These are phyloP conservation scores for Penicillium brevicompactum DNA, from an alignment of 2,329 filamentous ascomycete species.

Conservation along the genomic window DNA sequence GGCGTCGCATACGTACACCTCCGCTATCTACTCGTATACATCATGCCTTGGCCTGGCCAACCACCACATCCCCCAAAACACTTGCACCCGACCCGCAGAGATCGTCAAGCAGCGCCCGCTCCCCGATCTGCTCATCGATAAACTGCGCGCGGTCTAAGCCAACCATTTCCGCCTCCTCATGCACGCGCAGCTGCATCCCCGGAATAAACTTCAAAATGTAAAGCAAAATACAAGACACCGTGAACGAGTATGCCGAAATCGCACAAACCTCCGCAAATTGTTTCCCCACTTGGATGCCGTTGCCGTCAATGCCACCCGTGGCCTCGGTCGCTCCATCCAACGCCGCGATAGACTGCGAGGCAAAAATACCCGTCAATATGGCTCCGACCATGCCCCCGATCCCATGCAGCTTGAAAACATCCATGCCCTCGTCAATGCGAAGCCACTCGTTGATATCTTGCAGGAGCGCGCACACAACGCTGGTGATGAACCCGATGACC, in stretches of 20 bases:
- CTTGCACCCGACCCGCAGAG: constrained; percentile 13
- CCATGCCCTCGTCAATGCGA: constrained; percentile 59
- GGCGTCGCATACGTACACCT: not conserved
- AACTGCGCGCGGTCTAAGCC: constrained; percentile 60
- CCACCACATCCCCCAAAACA: constrained; percentile 7
- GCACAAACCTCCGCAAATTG: constrained; percentile 60
- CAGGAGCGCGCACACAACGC: constrained; percentile 51
- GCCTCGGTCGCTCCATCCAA: constrained; percentile 53
- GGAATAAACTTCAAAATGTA: constrained; percentile 58
- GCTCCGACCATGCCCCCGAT: constrained; percentile 61
- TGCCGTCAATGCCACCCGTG: constrained; percentile 57
- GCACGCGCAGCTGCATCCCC: constrained; percentile 56
- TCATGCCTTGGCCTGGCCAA: not conserved
- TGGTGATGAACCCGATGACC: constrained; percentile 59
- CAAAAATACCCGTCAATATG: constrained; percentile 62
- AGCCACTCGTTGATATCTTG: constrained; percentile 58
- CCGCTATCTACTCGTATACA: not conserved
- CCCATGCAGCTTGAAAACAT: constrained; percentile 63
- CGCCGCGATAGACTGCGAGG: constrained; percentile 42
- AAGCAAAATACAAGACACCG: constrained; percentile 55
- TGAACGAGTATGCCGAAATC: constrained; percentile 57
- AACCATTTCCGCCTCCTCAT: constrained; percentile 57
- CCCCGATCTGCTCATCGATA: constrained; percentile 59
- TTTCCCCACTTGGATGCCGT: constrained; percentile 57
- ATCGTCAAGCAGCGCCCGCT: constrained; percentile 46